These are phyloP conservation scores for Aleurites moluccanus DNA, from an alignment of 441 rosid species.

Conservation along the genomic window DNA sequence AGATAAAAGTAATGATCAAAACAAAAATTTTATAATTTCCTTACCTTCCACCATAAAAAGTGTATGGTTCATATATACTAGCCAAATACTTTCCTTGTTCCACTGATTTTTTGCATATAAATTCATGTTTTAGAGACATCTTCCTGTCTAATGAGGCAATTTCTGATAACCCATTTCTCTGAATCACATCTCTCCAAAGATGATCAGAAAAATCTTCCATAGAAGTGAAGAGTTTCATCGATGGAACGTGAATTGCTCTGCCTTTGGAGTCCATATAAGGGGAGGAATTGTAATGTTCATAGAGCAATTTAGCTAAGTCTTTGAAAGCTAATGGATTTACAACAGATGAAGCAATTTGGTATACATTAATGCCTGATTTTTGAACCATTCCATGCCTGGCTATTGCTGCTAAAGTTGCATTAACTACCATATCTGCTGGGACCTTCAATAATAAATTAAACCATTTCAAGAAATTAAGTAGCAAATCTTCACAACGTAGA, in stretches of 20 bases:
- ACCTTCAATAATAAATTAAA: slow-evolving; percentile 37
- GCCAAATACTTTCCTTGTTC: slow-evolving; percentile 88
- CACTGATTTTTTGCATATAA: slow-evolving; percentile 66
- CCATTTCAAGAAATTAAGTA: too few species aligned
- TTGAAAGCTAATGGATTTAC: slow-evolving; percentile 74
- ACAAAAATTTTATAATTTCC: background rate
- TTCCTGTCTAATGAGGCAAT: slow-evolving; percentile 44
- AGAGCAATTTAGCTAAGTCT: slow-evolving; percentile 62
- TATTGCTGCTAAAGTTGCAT: slow-evolving; percentile 93
- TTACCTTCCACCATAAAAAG: slow-evolving; percentile 88
- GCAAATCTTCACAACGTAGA: too few species aligned
- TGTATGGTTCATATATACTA: slow-evolving; percentile 76
- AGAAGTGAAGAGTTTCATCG: slow-evolving; percentile 72
- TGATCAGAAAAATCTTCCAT: slow-evolving; percentile 73
- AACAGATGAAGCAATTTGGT: slow-evolving; percentile 88
- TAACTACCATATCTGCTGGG: slow-evolving; percentile 93
- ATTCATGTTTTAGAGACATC: slow-evolving; percentile 55
- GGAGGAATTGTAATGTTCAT: slow-evolving; percentile 66
- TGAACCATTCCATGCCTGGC: slow-evolving; percentile 62
- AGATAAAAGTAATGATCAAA: background rate
- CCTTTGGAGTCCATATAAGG: slow-evolving; percentile 81
- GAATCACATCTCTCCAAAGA: slow-evolving; percentile 45
- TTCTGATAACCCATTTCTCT: slow-evolving; percentile 43
- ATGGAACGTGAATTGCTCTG: slow-evolving; percentile 61
- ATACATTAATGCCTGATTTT: slow-evolving; percentile 65